Conservation (phyloP, 208 protist species). For the Crithidia brevicula region DNA sequence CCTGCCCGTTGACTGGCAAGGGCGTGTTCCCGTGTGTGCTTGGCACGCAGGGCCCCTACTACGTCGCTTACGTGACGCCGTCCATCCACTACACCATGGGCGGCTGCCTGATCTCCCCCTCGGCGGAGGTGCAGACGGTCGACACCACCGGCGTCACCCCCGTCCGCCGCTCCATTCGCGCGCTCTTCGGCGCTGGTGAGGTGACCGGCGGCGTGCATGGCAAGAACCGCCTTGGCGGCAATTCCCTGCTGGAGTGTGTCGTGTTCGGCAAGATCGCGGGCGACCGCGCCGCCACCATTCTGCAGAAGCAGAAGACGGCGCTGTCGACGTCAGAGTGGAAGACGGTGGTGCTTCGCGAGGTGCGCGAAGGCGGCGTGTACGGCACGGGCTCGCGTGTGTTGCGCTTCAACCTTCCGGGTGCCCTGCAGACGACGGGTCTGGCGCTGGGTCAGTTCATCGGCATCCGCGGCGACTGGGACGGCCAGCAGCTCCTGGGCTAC, state of each 20-base stretch:
- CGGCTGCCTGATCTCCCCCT: conserved; percentile 89
- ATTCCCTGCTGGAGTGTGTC: conserved; percentile 94
- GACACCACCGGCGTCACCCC: conserved; percentile 33
- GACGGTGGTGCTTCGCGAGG: conserved; percentile 54
- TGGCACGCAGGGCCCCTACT: conserved; percentile 67
- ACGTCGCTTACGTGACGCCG: conserved; percentile 92
- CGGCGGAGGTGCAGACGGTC: conserved; percentile 78
- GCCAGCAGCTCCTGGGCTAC: conserved; percentile 60
- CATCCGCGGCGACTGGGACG: conserved; percentile 59
- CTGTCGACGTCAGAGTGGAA: conserved; percentile 50
- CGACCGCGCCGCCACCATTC: conserved; percentile 64
- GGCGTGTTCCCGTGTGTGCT: conserved; percentile 76
- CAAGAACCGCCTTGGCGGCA: conserved; percentile 96
- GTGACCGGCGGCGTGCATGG: conserved; percentile 97
- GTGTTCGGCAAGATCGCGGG: conserved; percentile 80
- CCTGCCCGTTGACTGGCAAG: conserved; percentile 78
- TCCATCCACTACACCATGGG: conserved; percentile 98
- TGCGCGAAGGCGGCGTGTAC: conserved; percentile 46
- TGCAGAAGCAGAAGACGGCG: conserved; percentile 53
- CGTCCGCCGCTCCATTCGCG: conserved; percentile 74
- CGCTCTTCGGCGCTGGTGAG: conserved; percentile 96
- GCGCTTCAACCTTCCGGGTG: conserved; percentile 75
- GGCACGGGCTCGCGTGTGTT: conserved; percentile 57
- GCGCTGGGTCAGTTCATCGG: conserved; percentile 78
- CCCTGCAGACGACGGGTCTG: conserved; percentile 73